Percentiles rank a stretch among this genome's conserved stretches.
These are phyloP conservation scores for Dictyostelium capitatum DNA, from an alignment of 78 protist species.

Conservation along the genomic window DNA sequence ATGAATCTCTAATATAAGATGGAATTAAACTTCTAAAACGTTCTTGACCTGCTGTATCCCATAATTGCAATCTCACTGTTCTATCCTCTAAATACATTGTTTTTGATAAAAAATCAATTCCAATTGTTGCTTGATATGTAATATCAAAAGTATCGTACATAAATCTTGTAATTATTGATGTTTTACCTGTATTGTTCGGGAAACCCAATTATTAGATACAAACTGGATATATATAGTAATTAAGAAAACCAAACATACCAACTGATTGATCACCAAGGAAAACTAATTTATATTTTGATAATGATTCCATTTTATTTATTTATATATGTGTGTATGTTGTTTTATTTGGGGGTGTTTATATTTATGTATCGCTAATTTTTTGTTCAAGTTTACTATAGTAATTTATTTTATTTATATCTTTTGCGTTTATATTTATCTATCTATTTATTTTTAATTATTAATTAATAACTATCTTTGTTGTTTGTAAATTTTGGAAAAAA, in stretches of 20 bases:
- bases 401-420: too few species aligned
- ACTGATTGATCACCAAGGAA: constrained; percentile 86
- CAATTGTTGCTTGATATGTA: constrained; percentile 98
- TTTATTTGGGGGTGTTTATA: too few species aligned
- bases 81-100: constrained; percentile 97
- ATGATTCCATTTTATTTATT: constrained; percentile 54
- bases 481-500: too few species aligned
- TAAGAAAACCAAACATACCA: not conserved
- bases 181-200: constrained; percentile 84
- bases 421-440: too few species aligned
- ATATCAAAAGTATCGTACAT: constrained; percentile 98
- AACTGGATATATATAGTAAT: not conserved
- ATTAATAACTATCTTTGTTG: too few species aligned
- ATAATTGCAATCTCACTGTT: constrained; percentile 97
- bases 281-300: constrained; percentile 87
- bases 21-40: constrained; percentile 98
- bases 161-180: constrained; percentile 97
- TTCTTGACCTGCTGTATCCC: constrained; percentile 97
- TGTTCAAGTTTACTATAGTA: too few species aligned
- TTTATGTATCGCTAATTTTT: too few species aligned
- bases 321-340: not conserved
- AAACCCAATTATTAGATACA: not conserved
- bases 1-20: constrained; percentile 97
- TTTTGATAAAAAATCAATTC: constrained; percentile 97
- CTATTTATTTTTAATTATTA: too few species aligned